phyloP scores from a whole-genome alignment of 1,139 yeast genomes.

The Hanseniaspora gamundiae region DNA sequence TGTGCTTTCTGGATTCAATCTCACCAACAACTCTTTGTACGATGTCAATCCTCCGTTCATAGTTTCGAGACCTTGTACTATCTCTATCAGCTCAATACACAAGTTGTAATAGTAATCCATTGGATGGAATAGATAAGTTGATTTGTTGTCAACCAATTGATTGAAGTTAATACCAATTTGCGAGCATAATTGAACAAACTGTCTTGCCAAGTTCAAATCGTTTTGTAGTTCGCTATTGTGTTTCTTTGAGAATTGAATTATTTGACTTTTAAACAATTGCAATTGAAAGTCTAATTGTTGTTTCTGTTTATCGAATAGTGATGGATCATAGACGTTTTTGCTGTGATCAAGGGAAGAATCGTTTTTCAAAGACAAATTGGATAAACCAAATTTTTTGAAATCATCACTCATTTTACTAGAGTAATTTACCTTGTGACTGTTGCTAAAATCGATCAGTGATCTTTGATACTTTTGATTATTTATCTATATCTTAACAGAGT shows the following conservation, averaged over 20 bases:
- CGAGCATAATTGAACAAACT: constrained; percentile 63
- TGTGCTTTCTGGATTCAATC: constrained; percentile 16
- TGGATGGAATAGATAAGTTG: constrained; percentile 32
- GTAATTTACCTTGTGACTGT: no score
- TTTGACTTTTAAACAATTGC: constrained; percentile 47
- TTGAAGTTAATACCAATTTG: constrained; percentile 80
- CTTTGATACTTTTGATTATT: no score
- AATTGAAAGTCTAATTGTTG: constrained; percentile 46
- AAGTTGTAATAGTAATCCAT: constrained; percentile 52
- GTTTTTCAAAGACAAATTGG: not conserved
- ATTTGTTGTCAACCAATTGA: constrained; percentile 28
- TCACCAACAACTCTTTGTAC: constrained; percentile 40
- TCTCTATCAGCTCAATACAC: constrained; percentile 60
- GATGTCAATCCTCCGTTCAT: constrained; percentile 73
- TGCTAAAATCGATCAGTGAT: no score
- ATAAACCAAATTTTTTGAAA: not conserved
- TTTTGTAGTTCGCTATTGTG: constrained; percentile 50
- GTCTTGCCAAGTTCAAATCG: constrained; percentile 52
- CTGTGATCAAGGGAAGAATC: not conserved
- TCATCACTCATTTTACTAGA: no score
- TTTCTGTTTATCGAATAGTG: constrained; percentile 31
- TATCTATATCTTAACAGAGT: no score
- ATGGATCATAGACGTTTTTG: not conserved
- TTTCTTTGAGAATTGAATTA: constrained; percentile 50
- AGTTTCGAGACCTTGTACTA: constrained; percentile 57